A percentile compares a stretch with the other conserved stretches of the same genome.
phyloP scores from a whole-genome alignment of 2,329 filamentous ascomycete genomes.

The Leptosphaerulina australis region DNA sequence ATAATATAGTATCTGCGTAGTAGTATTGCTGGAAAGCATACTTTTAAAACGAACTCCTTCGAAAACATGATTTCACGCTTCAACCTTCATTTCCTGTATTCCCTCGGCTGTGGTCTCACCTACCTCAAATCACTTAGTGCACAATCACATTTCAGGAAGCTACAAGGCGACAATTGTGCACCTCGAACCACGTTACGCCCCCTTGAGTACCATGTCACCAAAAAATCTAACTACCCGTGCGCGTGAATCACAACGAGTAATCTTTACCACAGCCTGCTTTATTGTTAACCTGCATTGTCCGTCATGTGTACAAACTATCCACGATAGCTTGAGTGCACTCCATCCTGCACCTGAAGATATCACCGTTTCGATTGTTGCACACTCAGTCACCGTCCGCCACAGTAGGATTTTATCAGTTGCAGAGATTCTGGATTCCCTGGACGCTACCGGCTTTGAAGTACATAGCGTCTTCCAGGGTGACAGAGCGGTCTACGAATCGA shows the following conservation, averaged over 20 bases:
- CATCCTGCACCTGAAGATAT: slow-evolving; percentile 61
- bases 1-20: not conserved
- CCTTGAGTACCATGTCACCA: slow-evolving; percentile 24
- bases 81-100: not conserved
- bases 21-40: not conserved
- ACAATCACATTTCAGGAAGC: not conserved
- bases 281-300: slow-evolving; percentile 79
- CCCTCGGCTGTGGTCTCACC: not conserved
- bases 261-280: slow-evolving; percentile 63
- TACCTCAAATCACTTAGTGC: slow-evolving; percentile 1
- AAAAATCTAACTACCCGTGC: slow-evolving; percentile 14
- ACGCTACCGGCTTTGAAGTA: slow-evolving; percentile 65
- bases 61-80: not conserved
- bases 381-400: slow-evolving; percentile 69
- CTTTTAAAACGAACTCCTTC: not conserved
- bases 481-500: slow-evolving; percentile 18
- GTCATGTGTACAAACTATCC: slow-evolving; percentile 72
- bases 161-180: slow-evolving; percentile 22
- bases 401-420: slow-evolving; percentile 50
- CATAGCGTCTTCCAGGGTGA: slow-evolving; percentile 54
- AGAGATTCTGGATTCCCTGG: slow-evolving; percentile 55
- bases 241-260: slow-evolving; percentile 22
- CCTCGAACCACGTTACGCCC: slow-evolving; percentile 11
- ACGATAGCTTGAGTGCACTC: slow-evolving; percentile 59
- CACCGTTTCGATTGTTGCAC: slow-evolving; percentile 73